Evolutionary conservation across 495 filamentous ascomycete species (phyloP), one percentile per base, ranked within the genome.

Genomic region (Friedmanniomyces endolithicus): DNA sequence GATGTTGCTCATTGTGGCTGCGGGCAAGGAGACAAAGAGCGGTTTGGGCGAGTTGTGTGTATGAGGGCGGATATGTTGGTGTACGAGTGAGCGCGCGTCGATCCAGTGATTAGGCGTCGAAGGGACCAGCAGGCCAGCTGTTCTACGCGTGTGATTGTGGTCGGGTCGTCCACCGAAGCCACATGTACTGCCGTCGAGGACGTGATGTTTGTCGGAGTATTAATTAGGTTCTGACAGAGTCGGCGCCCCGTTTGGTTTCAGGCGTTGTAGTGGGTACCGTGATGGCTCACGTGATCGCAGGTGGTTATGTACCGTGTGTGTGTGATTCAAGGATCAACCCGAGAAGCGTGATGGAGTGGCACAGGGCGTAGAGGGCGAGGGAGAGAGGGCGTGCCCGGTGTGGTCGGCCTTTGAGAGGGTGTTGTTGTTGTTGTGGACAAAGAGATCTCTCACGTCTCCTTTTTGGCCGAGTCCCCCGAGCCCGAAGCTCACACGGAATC

Each of bases 1-100:
- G 53, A 84, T 78, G 65, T 84, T 78, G 61, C 68, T 79, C 60
- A 81, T 82, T 76, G 81, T 82, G 63, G 43, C 31, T 35, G 25
- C 17, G 4, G 11, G 14, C 31, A 14, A 19, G 11, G 44, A 6
- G 39, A 41, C 39, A 22, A 41, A n/a, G 39, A n/a, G 3, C 14
- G 14, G 19, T 4, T 41, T n/a, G 16, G 39, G 39, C 16, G 39
- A 6, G 39, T 41, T 6, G 14, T 22, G 27, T 31, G 34, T 41
- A 44, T 53, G 48, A 8, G 16, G 31, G 48, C 20, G 48, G 20
- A 20, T 51, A n/a, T n/a, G n/a, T n/a, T n/a, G n/a, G n/a, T n/a
- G n/a, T n/a, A n/a, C n/a, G n/a, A n/a, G n/a, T n/a, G n/a, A n/a
- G n/a, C n/a, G n/a, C n/a, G n/a, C n/a, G n/a, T n/a, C n/a, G n/a